phyloP scores from a whole-genome alignment of 805 yeast species.

The Saturnispora sekii region DNA sequence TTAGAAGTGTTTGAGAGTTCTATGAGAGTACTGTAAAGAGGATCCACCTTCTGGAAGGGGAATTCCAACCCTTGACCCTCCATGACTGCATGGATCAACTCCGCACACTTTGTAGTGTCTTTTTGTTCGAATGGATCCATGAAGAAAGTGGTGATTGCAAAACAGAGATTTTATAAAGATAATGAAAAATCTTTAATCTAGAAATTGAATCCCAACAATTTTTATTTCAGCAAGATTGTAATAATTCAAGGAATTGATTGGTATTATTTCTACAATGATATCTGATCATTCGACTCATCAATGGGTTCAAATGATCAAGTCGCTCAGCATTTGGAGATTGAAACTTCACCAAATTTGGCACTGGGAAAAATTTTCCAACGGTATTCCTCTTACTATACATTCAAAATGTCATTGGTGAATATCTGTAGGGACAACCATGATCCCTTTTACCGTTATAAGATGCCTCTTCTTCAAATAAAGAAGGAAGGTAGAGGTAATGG shows the following conservation, averaged over 20 bases:
- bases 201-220: too few species aligned
- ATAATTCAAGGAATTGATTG: not conserved
- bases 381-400: not conserved
- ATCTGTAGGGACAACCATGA: constrained; percentile 96
- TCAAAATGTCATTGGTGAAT: constrained; percentile 74
- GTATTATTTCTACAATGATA: too few species aligned
- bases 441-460: constrained; percentile 98
- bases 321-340: too few species aligned
- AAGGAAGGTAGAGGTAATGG: constrained; percentile 99
- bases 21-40: not conserved
- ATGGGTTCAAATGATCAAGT: too few species aligned
- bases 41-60: too few species aligned
- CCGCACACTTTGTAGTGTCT: not conserved
- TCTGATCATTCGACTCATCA: too few species aligned
- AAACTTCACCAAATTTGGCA: too few species aligned
- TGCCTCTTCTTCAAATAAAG: constrained; percentile 97
- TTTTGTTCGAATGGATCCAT: not conserved
- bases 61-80: too few species aligned
- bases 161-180: too few species aligned
- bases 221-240: not conserved
- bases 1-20: not conserved
- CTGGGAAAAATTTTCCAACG: not conserved
- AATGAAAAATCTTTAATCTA: too few species aligned
- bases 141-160: too few species aligned
- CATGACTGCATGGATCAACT: not conserved